Evolutionary conservation across 1,284 basidiomycete genomes (phyloP).

Genomic region (Microbotryum scabiosae): DNA sequence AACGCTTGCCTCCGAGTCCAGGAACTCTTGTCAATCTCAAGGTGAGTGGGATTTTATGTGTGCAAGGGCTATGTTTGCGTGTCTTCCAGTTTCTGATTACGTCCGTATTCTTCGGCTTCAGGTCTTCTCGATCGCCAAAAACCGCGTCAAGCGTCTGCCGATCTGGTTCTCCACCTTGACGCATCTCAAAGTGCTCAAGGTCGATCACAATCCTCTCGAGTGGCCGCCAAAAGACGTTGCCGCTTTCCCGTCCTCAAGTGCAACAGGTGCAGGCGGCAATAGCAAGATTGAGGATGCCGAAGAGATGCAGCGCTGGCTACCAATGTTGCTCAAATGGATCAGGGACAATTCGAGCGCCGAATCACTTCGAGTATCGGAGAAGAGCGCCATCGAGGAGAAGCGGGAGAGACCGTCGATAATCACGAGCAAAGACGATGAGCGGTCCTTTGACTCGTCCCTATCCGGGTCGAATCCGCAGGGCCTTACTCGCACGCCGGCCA

Average conservation of each 20-base stretch:
- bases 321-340: slow-evolving; percentile 58
- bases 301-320: slow-evolving; percentile 53
- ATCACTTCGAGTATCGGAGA: slow-evolving; percentile 12
- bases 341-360: slow-evolving; percentile 11
- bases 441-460: background rate
- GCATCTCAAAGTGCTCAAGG: slow-evolving; percentile 68
- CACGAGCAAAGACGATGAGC: background rate
- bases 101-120: slow-evolving; percentile 3
- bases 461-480: background rate
- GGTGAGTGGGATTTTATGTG: slow-evolving; percentile 46
- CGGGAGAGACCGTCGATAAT: slow-evolving; percentile 5
- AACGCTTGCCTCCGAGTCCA: slow-evolving; percentile 65
- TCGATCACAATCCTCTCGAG: slow-evolving; percentile 74
- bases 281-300: slow-evolving; percentile 40
- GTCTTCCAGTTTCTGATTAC: background rate
- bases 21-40: slow-evolving; percentile 71
- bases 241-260: slow-evolving; percentile 23
- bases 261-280: slow-evolving; percentile 33
- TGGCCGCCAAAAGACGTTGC: slow-evolving; percentile 57
- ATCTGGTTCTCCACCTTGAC: slow-evolving; percentile 66
- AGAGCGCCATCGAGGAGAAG: slow-evolving; percentile 11
- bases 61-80: background rate
- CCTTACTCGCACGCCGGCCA: slow-evolving; percentile 1
- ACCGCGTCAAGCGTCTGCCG: slow-evolving; percentile 72
- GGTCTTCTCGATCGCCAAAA: slow-evolving; percentile 80